Base-by-base conservation (phyloP, 2,329 filamentous ascomycete genomes). In the Hirsutella thompsonii region DNA sequence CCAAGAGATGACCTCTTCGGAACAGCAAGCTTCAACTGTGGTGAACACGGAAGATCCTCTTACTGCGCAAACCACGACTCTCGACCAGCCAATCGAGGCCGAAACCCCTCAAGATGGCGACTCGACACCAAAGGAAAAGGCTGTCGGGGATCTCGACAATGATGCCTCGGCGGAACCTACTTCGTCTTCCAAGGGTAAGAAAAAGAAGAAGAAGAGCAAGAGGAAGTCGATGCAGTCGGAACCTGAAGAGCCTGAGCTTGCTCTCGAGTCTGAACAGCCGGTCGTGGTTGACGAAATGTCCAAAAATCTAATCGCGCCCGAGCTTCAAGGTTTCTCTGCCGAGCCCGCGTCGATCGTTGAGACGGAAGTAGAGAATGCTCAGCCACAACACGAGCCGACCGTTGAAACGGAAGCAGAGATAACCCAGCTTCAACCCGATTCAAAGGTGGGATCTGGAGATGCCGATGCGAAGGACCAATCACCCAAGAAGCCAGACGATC, bases 141-240 rank as follows among this genome's bases (percentile, higher is more conserved):
- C 36, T 5, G 20, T 21, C 14, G 28, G n/a, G 16, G 23, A 46
- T 14, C 20, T 37, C 13, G 32, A 42, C 33, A 16, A 19, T n/a
- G 43, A 39, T 18, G 40, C 21, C 32, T 11, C 23, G 6, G 23
- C 23, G 11, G 23, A 26, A 26, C 23, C 23, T 26, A 20, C 40
- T n/a, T 11, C 32, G 19, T 30, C 36, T 16, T 28, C 23, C 20
- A 39, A 39, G 10, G 40, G 34, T 13, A 41, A 41, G 33, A 44
- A 47, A 35, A 44, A 43, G 23, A 23, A 16, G 4, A 46, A 44
- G 26, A 47, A 48, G n/a, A 33, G 20, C 18, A 46, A 43, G 32
- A 30, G 44, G 11, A 53, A 52, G 40, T 46, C 48, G 1, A 47
- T 48, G 9, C 44, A 49, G 9, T 49, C 42, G 36, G 49, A 52